Percentiles rank a stretch among this genome's conserved stretches.
phyloP scores from a whole-genome alignment of 75 land plant genomes.

The Sequoia sempervirens region DNA sequence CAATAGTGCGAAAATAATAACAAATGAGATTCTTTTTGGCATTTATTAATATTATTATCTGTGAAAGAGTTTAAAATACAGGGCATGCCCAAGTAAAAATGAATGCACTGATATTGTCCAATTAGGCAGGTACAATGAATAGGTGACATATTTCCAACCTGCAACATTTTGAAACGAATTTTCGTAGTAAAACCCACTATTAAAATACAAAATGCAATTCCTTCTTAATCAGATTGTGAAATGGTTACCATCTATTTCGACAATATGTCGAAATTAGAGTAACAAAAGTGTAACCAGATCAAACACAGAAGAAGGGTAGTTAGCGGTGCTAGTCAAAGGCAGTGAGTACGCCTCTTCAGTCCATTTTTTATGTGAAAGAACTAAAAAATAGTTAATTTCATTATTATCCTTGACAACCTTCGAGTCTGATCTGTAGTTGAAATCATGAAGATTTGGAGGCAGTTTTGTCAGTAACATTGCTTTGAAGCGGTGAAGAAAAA shows the following conservation, averaged over 20 bases:
- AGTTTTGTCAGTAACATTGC: neutral
- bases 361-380: neutral
- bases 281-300: neutral
- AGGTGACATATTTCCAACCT: neutral
- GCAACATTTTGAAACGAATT: neutral
- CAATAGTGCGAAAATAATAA: no score
- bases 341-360: neutral
- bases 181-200: neutral
- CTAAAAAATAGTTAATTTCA: neutral
- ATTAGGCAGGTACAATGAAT: neutral
- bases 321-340: neutral
- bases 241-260: neutral
- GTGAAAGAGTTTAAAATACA: no score
- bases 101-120: neutral
- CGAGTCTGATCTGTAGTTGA: neutral
- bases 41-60: no score
- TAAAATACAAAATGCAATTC: conserved; percentile 1
- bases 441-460: neutral
- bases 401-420: neutral
- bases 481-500: neutral
- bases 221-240: neutral
- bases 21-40: no score
- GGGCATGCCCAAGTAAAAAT: no score
- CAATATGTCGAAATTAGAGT: neutral
- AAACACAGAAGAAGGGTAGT: neutral